These are phyloP conservation scores for Trichomonas tenax DNA, from an alignment of 208 protist species.

Conservation along the genomic window DNA sequence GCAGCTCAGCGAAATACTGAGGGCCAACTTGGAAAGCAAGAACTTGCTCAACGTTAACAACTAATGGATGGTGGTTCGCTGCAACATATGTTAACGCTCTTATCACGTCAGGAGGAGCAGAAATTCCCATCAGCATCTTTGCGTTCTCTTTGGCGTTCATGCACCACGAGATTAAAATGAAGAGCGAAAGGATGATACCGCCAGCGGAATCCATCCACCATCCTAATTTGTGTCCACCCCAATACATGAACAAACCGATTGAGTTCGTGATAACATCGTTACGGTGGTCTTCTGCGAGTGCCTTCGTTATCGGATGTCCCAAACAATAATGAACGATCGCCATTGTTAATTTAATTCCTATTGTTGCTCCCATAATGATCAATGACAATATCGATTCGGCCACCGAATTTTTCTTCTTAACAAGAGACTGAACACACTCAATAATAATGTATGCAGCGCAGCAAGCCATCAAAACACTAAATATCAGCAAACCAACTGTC, in stretches of 20 bases:
- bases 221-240: background rate
- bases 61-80: background rate
- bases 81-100: background rate
- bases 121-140: background rate
- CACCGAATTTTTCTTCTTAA: background rate
- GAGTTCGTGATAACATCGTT: background rate
- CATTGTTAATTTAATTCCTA: background rate
- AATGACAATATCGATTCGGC: background rate
- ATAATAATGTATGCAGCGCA: background rate
- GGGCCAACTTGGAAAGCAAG: background rate
- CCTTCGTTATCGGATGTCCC: background rate
- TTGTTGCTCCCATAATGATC: background rate
- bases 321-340: background rate
- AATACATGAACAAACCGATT: background rate
- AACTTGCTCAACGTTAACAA: background rate
- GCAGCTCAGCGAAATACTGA: background rate
- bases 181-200: background rate
- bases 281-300: background rate
- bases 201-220: conserved; percentile 18
- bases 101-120: background rate
- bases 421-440: background rate
- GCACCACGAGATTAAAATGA: background rate
- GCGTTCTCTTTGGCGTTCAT: conserved; percentile 5
- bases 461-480: conserved; percentile 7
- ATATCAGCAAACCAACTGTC: background rate